Conservation (phyloP, 2,329 filamentous ascomycete genomes). For the Sporothrix schenckii region DNA sequence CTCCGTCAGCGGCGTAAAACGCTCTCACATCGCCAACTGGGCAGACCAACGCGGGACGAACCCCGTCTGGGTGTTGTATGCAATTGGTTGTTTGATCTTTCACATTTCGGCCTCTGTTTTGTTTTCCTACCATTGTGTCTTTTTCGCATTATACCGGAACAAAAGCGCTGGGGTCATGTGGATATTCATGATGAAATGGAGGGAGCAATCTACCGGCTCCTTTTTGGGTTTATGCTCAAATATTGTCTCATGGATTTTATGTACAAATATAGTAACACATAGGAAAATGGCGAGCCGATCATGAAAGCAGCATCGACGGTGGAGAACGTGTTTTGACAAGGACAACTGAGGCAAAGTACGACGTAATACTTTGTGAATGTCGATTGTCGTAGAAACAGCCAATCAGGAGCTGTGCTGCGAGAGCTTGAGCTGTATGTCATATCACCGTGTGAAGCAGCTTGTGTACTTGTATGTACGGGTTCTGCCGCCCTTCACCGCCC, state of each 20-base stretch:
- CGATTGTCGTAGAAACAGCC: background rate
- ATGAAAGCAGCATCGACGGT: background rate
- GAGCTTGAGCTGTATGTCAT: slow-evolving; percentile 19
- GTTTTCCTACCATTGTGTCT: background rate
- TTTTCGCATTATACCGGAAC: background rate
- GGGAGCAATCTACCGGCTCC: slow-evolving; percentile 14
- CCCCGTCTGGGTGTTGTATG: background rate
- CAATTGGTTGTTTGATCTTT: background rate
- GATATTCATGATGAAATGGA: slow-evolving; percentile 17
- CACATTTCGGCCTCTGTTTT: background rate
- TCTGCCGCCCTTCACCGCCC: slow-evolving; percentile 32
- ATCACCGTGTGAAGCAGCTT: background rate
- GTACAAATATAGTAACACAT: background rate
- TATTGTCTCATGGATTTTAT: slow-evolving; percentile 11
- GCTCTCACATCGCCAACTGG: background rate
- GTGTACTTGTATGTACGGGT: background rate
- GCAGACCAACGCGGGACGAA: background rate
- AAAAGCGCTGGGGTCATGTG: slow-evolving; percentile 26
- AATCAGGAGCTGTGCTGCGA: slow-evolving; percentile 19
- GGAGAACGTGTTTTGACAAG: no score
- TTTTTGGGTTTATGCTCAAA: slow-evolving; percentile 17
- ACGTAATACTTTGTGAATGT: background rate
- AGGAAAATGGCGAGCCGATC: slow-evolving; percentile 1
- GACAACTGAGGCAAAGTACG: background rate
- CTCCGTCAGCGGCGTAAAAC: background rate